These are phyloP conservation scores for Ilex asprella DNA, from an alignment of 257 asterid species.

Conservation along the genomic window DNA sequence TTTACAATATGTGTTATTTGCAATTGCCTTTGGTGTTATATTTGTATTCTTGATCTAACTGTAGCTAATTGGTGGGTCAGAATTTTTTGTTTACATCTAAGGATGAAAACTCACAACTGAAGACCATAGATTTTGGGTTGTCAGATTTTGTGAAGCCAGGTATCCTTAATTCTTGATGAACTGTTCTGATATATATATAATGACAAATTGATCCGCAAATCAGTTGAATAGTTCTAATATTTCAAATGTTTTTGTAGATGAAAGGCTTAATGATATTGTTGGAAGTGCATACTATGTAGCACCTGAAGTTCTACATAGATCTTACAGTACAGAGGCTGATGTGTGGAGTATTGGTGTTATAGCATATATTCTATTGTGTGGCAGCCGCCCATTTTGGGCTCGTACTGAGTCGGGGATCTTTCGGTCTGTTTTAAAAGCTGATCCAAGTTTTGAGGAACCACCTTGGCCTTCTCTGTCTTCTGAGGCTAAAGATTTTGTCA, in stretches of 20 bases:
- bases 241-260: slow-evolving; percentile 9
- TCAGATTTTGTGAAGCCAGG: slow-evolving; percentile 97
- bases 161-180: slow-evolving; percentile 16
- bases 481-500: slow-evolving; percentile 1
- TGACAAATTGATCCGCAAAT: too few species aligned
- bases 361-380: neutral
- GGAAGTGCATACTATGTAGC: slow-evolving; percentile 2
- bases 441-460: neutral
- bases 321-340: neutral
- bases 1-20: slow-evolving; percentile 4
- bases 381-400: slow-evolving; percentile 3
- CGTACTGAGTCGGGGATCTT: slow-evolving; percentile 3
- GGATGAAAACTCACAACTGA: slow-evolving; percentile 69
- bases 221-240: too few species aligned
- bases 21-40: neutral
- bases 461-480: neutral
- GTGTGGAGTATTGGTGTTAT: slow-evolving; percentile 7
- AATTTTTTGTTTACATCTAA: slow-evolving; percentile 78
- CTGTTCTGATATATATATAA: neutral
- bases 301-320: slow-evolving; percentile 2
- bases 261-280: slow-evolving; percentile 2
- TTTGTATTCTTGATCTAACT: slow-evolving; percentile 21
- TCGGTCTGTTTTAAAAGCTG: neutral
- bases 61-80: slow-evolving; percentile 45
- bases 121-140: slow-evolving; percentile 93